Conservation (phyloP, 768 basidiomycete genomes). For the Hortiboletus campestris region DNA sequence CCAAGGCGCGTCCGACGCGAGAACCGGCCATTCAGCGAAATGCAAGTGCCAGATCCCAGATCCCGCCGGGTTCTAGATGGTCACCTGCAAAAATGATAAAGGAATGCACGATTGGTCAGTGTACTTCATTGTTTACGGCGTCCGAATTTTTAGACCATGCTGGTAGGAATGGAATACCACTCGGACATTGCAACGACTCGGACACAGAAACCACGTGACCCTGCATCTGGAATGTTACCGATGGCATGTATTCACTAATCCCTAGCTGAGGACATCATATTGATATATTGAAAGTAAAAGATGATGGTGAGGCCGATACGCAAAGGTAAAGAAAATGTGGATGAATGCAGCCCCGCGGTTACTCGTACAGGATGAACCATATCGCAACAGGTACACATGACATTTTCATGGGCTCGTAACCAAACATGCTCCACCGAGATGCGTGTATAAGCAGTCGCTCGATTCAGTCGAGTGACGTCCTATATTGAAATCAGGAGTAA, state of each 20-base stretch:
- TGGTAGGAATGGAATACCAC: background rate
- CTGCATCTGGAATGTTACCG: background rate
- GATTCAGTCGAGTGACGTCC: slow-evolving; percentile 26
- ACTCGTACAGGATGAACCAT: slow-evolving; percentile 17
- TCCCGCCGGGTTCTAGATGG: background rate
- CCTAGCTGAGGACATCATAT: background rate
- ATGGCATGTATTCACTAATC: background rate
- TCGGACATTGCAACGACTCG: background rate
- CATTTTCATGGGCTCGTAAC: slow-evolving; percentile 27
- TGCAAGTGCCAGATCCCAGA: background rate
- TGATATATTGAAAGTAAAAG: background rate
- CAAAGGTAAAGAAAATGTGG: background rate
- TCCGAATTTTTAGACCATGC: background rate
- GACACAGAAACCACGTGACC: slow-evolving; percentile 10
- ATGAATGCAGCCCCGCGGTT: slow-evolving; percentile 4
- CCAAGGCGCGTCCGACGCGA: slow-evolving; percentile 5
- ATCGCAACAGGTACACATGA: background rate
- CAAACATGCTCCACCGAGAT: slow-evolving; percentile 21
- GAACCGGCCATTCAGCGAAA: slow-evolving; percentile 10
- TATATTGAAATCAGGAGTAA: slow-evolving; percentile 31
- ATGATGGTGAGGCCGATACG: slow-evolving; percentile 9
- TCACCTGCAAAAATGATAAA: background rate
- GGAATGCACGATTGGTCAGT: background rate
- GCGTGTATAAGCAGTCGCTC: slow-evolving; percentile 29
- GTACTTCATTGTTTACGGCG: background rate